Base-by-base conservation (phyloP, 2,329 filamentous ascomycete genomes). In the Pyrenophora seminiperda region DNA sequence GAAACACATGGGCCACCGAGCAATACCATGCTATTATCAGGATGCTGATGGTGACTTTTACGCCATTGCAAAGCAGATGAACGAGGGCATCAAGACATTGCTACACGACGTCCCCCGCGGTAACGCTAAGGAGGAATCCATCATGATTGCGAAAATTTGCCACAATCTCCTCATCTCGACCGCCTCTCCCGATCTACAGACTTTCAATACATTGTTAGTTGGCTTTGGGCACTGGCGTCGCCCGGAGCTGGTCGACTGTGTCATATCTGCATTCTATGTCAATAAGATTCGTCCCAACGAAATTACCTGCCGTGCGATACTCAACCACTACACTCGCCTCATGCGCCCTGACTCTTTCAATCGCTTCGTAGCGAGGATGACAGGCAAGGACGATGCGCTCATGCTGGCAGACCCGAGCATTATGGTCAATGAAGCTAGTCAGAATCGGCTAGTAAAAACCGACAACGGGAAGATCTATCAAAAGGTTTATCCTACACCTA, bases 191-290 rank as follows among this genome's bases (percentile, higher is more conserved):
- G 83, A 83, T 54, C 80, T 89, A 29, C 78, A 84, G 56, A 90
- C 86, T 3, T 90, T 86, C 74, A 91, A 91, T 64, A 79, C 81
- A 10, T 77, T 94, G 19, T 80, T 93, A 2, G 69, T 82, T n/a
- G 82, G 83, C n/a, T 84, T 93, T 41, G 59, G 55, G 39, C 58
- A 62, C 27, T 70, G 65, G 59, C 50, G 61, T 31, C 59, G 56
- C n/a, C 51, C 49, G 9, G 43, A 55, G 1, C 43, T 74, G 31
- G 56, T 65, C n/a, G 57, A 69, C 27, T 32, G 54, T 29, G 61
- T 74, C 17, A 68, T 75, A 18, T 36, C 61, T 1, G 60, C 64
- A 3, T 56, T 75, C 13, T 61, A 75, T 5, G 58, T 56, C 17
- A 71, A 71, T 30, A 71, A 76, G 29, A 70, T 77, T 10, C 72